These are phyloP conservation scores for Brassica incana DNA, from an alignment of 345 rosid species.

Conservation along the genomic window DNA sequence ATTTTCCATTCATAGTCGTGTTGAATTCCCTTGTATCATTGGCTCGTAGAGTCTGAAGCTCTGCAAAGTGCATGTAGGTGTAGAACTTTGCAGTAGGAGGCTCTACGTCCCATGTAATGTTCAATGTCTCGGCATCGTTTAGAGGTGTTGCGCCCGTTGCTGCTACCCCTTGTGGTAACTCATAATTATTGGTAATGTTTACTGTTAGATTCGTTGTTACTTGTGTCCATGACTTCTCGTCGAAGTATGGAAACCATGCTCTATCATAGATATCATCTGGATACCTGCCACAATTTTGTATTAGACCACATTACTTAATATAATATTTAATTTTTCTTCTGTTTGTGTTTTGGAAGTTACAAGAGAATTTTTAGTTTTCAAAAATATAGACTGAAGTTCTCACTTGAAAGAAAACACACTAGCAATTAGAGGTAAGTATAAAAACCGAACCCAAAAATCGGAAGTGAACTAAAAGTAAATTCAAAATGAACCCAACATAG, in stretches of 20 bases:
- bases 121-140: not conserved
- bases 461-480: not conserved
- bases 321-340: not conserved
- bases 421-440: not conserved
- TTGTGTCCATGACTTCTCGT: conserved; percentile 24
- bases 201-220: conserved; percentile 15
- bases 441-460: not conserved
- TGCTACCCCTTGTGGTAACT: conserved; percentile 23
- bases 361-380: not conserved
- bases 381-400: not conserved
- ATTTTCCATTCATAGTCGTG: conserved; percentile 40
- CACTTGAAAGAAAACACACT: not conserved
- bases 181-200: not conserved
- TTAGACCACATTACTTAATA: not conserved
- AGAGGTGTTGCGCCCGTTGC: conserved; percentile 10
- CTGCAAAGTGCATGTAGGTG: conserved; percentile 49
- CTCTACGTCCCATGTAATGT: conserved; percentile 16
- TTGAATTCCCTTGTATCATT: conserved; percentile 50
- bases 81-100: conserved; percentile 25
- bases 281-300: conserved; percentile 27
- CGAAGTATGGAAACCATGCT: conserved; percentile 25
- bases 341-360: not conserved
- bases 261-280: conserved; percentile 32
- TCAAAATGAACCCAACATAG: not conserved
- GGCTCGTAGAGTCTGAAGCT: conserved; percentile 41